A percentile compares a stretch with the other conserved stretches of the same genome.
phyloP scores from a whole-genome alignment of 2,329 filamentous ascomycete species.

The Epicoccum sorghinum region DNA sequence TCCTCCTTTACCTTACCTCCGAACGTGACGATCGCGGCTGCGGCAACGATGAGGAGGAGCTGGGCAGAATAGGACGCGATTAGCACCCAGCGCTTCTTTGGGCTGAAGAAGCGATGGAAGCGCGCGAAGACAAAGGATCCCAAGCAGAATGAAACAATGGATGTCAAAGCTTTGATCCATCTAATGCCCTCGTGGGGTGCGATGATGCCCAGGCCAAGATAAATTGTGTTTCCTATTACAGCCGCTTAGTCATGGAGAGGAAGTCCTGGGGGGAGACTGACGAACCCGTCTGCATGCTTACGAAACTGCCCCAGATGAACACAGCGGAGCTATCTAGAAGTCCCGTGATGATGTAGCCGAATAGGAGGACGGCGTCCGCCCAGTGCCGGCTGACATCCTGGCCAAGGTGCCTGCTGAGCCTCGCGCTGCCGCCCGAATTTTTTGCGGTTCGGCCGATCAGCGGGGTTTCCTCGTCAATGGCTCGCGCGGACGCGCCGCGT shows the following conservation, averaged over 20 bases:
- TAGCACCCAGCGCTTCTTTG: conserved; percentile 69
- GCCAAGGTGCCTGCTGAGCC: conserved; percentile 43
- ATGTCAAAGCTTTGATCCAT: conserved; percentile 75
- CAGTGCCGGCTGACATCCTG: conserved; percentile 65
- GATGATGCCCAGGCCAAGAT: conserved; percentile 75
- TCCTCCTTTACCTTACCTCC: conserved; percentile 45
- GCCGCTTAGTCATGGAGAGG: background rate
- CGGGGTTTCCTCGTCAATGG: conserved; percentile 40
- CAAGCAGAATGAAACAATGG: conserved; percentile 72
- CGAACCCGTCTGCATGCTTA: conserved; percentile 81
- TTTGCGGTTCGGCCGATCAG: conserved; percentile 38
- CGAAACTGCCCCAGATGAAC: conserved; percentile 79
- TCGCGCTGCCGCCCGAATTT: conserved; percentile 22
- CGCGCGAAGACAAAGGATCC: conserved; percentile 74
- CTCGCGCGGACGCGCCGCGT: conserved; percentile 16
- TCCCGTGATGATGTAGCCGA: conserved; percentile 78
- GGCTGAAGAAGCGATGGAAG: conserved; percentile 69
- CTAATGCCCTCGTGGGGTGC: conserved; percentile 60
- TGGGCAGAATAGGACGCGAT: conserved; percentile 53
- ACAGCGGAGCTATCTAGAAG: conserved; percentile 78
- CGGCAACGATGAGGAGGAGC: conserved; percentile 48
- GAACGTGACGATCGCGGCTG: conserved; percentile 53
- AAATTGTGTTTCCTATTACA: conserved; percentile 71
- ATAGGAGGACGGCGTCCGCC: conserved; percentile 71
- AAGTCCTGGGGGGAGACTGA: conserved; percentile 8